Evolutionary conservation across 2,329 filamentous ascomycete species (phyloP).

Genomic region (Blastomyces emzantsi): DNA sequence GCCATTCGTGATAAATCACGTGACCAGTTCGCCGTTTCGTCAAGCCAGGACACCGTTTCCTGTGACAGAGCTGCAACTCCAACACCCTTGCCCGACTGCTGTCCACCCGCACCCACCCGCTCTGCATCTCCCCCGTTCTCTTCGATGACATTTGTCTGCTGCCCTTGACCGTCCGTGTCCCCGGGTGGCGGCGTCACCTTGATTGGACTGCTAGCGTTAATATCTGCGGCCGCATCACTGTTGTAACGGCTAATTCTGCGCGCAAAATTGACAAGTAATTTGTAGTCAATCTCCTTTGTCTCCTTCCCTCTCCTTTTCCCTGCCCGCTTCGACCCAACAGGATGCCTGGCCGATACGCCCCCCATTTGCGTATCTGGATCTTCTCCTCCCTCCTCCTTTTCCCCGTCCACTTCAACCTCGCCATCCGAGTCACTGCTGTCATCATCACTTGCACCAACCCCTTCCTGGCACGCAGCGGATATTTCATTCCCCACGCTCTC

Average conservation of each 20-base stretch:
- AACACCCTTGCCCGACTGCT: conserved; percentile 11
- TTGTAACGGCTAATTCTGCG: conserved; percentile 42
- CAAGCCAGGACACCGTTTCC: conserved; percentile 34
- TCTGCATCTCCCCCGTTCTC: conserved; percentile 8
- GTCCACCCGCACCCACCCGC: background rate
- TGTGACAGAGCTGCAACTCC: conserved; percentile 33
- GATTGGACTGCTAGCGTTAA: conserved; percentile 23
- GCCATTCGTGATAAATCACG: conserved; percentile 36
- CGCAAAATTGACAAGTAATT: conserved; percentile 37
- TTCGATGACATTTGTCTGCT: conserved; percentile 5
- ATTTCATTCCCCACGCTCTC: conserved; percentile 36
- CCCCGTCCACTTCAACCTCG: conserved; percentile 15
- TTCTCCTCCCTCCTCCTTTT: conserved; percentile 14
- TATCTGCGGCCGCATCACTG: conserved; percentile 36
- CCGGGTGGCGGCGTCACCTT: conserved; percentile 10
- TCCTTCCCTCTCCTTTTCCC: conserved; percentile 15
- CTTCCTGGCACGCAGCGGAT: conserved; percentile 22
- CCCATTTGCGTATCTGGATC: conserved; percentile 13
- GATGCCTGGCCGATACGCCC: conserved; percentile 8
- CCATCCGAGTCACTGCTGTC: conserved; percentile 13
- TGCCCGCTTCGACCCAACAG: background rate
- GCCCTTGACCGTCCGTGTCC: background rate
- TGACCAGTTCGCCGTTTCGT: conserved; percentile 34
- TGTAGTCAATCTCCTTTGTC: conserved; percentile 36
- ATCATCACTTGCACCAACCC: conserved; percentile 17